Percentiles rank a stretch among this genome's conserved stretches.
Evolutionary conservation across 352 stramenopile genomes (phyloP).

Genomic region (Pythium coloratum): DNA sequence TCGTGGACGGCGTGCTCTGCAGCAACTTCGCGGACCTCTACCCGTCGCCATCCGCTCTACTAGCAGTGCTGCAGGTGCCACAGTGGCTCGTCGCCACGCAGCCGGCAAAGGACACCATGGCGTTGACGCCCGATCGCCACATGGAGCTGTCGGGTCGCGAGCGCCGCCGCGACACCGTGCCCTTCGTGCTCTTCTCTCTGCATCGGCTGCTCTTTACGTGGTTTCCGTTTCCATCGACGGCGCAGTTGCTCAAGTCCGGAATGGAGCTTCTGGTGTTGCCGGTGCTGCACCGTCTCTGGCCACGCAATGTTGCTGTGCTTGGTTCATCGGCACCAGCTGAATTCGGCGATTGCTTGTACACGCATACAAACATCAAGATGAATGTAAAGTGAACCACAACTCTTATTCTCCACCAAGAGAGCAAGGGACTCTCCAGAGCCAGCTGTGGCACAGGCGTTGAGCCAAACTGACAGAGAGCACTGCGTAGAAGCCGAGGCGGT

Average conservation of each 20-base stretch:
- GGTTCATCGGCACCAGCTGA: slow-evolving; percentile 8
- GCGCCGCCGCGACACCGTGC: slow-evolving; percentile 32
- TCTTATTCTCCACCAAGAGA: neutral
- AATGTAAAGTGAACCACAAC: slow-evolving; percentile 4
- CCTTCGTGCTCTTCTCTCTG: slow-evolving; percentile 48
- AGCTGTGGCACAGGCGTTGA: neutral
- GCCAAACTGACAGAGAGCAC: neutral
- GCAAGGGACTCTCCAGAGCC: slow-evolving; percentile 3
- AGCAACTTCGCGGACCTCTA: slow-evolving; percentile 83
- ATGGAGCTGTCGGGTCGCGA: neutral
- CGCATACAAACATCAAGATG: slow-evolving; percentile 16
- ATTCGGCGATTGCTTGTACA: neutral
- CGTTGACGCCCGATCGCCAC: neutral
- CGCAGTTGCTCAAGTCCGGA: slow-evolving; percentile 38
- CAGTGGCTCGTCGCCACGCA: neutral
- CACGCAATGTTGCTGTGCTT: slow-evolving; percentile 10
- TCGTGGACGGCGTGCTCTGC: slow-evolving; percentile 69
- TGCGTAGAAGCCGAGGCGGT: neutral
- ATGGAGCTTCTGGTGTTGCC: slow-evolving; percentile 57
- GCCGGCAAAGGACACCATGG: neutral
- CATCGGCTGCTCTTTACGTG: slow-evolving; percentile 53
- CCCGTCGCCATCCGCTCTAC: slow-evolving; percentile 15
- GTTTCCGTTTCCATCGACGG: slow-evolving; percentile 46
- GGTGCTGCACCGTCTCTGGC: slow-evolving; percentile 25
- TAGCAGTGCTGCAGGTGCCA: neutral